Conservation (phyloP, 208 protist genomes). For the Wallacemonas sp. region DNA sequence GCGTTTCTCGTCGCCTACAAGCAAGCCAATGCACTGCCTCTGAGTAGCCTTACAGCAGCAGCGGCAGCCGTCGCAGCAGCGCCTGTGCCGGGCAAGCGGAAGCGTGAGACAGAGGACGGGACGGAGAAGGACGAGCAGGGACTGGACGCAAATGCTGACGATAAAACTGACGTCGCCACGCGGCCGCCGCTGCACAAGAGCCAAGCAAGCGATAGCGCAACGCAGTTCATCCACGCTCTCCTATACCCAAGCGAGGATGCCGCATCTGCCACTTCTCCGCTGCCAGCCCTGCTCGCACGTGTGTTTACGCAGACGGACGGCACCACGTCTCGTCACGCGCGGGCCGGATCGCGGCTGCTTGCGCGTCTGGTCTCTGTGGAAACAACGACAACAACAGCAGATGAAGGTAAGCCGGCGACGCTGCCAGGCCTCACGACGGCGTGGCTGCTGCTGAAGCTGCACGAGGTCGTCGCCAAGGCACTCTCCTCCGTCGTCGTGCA, state of each 20-base stretch:
- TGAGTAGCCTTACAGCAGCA: no score
- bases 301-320: not conserved
- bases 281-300: no score
- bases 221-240: not conserved
- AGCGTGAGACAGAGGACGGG: not conserved
- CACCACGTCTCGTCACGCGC: not conserved
- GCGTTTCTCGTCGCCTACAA: not conserved
- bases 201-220: not conserved
- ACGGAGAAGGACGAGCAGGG: conserved; percentile 7
- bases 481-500: not conserved
- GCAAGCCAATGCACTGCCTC: not conserved
- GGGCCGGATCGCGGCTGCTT: not conserved
- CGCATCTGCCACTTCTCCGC: no score
- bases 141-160: not conserved
- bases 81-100: not conserved
- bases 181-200: not conserved
- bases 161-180: not conserved
- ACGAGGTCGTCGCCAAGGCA: not conserved
- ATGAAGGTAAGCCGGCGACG: no score
- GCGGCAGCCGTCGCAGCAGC: not conserved
- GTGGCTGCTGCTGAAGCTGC: conserved; percentile 4
- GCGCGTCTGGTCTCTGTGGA: no score
- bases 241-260: not conserved
- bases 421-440: conserved; percentile 3
- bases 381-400: no score